Evolutionary conservation across 1,284 basidiomycete species (phyloP).

Genomic region (Amylostereum areolatum): DNA sequence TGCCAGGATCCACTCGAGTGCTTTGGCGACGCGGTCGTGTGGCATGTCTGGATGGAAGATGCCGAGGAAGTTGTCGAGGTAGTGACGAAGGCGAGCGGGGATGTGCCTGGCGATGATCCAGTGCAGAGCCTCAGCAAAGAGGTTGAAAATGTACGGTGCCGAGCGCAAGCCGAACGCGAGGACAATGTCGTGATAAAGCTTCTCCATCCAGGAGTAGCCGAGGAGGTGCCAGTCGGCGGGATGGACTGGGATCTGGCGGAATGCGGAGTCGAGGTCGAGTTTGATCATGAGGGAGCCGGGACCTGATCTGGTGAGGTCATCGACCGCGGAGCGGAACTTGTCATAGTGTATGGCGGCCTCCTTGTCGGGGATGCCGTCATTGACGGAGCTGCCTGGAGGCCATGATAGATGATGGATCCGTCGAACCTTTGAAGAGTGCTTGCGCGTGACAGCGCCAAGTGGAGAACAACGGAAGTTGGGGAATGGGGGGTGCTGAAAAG

Average conservation of each 20-base stretch:
- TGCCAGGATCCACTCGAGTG: constrained; percentile 20
- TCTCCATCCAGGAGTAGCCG: constrained; percentile 24
- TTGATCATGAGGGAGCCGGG: constrained; percentile 27
- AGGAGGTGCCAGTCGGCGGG: constrained; percentile 26
- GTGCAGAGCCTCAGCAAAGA: constrained; percentile 28
- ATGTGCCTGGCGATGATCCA: constrained; percentile 30
- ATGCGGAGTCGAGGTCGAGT: constrained; percentile 32
- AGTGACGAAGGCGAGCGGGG: constrained; percentile 20
- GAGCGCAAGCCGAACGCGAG: constrained; percentile 16
- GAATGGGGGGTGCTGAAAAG: constrained; percentile 20
- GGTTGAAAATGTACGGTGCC: constrained; percentile 35
- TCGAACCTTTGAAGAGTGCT: constrained; percentile 21
- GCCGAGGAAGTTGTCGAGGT: constrained; percentile 25
- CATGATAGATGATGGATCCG: constrained; percentile 33
- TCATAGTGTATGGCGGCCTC: constrained; percentile 27
- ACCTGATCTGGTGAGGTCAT: constrained; percentile 14
- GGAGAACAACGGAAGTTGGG: constrained; percentile 20
- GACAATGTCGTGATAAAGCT: constrained; percentile 25
- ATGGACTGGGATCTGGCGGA: constrained; percentile 30
- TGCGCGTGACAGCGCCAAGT: constrained; percentile 21
- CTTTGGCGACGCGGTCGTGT: constrained; percentile 3
- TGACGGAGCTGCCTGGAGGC: constrained; percentile 26
- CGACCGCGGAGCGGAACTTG: constrained; percentile 16
- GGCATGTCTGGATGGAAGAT: constrained; percentile 12
- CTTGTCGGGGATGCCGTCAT: constrained; percentile 29